phyloP scores from a whole-genome alignment of 148 eudicot species.

The Persicaria tinctoria region DNA sequence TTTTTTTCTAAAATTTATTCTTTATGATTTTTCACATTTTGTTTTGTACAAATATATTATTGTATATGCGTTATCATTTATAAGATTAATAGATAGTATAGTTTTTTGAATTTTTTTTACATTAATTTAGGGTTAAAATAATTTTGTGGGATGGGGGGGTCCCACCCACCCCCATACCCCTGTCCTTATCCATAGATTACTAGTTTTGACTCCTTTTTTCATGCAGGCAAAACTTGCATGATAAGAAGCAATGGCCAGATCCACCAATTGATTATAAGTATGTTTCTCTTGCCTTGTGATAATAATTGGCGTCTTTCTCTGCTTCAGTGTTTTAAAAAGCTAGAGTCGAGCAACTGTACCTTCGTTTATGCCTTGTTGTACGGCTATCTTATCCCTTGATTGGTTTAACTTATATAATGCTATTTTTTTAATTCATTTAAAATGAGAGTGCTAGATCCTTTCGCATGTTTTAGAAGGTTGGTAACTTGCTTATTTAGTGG shows the following conservation, averaged over 20 bases:
- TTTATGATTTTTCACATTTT: too few species aligned
- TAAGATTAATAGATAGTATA: too few species aligned
- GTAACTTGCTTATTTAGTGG: background rate
- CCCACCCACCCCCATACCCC: too few species aligned
- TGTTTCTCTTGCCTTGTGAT: conserved; percentile 21
- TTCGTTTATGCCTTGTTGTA: background rate
- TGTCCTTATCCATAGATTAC: background rate
- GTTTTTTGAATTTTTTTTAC: too few species aligned
- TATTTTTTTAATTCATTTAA: background rate
- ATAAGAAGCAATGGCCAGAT: conserved; percentile 64
- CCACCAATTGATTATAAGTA: conserved; percentile 67
- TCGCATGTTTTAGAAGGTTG: background rate
- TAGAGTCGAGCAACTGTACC: background rate
- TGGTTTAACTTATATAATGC: background rate
- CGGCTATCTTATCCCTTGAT: background rate
- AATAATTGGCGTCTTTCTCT: background rate
- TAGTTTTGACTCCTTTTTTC: background rate
- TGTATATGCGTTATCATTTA: too few species aligned
- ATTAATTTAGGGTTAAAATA: too few species aligned
- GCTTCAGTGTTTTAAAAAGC: too few species aligned
- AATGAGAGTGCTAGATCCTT: background rate
- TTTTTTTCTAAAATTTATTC: too few species aligned
- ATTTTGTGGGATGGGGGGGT: too few species aligned
- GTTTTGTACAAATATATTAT: too few species aligned
- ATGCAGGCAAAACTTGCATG: conserved; percentile 48